A percentile compares a stretch with the other conserved stretches of the same genome.
phyloP scores from a whole-genome alignment of 225 moss, liverwort and hornwort species.

The Neckera pumila region DNA sequence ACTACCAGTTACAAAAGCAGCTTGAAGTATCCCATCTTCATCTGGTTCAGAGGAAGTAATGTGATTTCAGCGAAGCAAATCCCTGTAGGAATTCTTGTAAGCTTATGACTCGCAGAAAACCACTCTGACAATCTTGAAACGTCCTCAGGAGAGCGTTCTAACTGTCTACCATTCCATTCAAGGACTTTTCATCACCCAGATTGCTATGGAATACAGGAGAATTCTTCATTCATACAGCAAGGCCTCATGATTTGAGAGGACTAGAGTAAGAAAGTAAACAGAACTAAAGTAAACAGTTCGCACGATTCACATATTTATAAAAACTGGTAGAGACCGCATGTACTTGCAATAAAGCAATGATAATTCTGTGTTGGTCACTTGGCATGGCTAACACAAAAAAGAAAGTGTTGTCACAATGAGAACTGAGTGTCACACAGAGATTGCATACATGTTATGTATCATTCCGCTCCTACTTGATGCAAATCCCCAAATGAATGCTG shows the following conservation, averaged over 20 bases:
- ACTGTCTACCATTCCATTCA: not conserved
- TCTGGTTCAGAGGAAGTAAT: not conserved
- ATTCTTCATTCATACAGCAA: not conserved
- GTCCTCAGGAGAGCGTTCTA: not conserved
- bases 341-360: not conserved
- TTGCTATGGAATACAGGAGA: not conserved
- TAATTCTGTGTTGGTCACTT: too few relatives aligned
- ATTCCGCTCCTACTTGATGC: not conserved
- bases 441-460: not conserved
- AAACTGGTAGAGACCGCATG: not conserved
- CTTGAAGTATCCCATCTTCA: too few relatives aligned
- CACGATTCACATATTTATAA: not conserved
- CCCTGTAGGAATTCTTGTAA: not conserved
- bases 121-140: not conserved
- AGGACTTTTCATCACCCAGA: not conserved
- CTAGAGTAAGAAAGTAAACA: not conserved
- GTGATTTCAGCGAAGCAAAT: not conserved
- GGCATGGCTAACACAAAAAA: not conserved
- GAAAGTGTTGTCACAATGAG: not conserved
- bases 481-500: not conserved
- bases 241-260: not conserved
- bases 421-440: not conserved
- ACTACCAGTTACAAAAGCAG: too few relatives aligned
- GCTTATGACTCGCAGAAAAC: not conserved
- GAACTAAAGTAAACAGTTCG: not conserved